A percentile compares a stretch with the other conserved stretches of the same genome.
These are phyloP conservation scores for Chlamydomonas schloesseri DNA, from an alignment of 139 green algal species.

Conservation along the genomic window DNA sequence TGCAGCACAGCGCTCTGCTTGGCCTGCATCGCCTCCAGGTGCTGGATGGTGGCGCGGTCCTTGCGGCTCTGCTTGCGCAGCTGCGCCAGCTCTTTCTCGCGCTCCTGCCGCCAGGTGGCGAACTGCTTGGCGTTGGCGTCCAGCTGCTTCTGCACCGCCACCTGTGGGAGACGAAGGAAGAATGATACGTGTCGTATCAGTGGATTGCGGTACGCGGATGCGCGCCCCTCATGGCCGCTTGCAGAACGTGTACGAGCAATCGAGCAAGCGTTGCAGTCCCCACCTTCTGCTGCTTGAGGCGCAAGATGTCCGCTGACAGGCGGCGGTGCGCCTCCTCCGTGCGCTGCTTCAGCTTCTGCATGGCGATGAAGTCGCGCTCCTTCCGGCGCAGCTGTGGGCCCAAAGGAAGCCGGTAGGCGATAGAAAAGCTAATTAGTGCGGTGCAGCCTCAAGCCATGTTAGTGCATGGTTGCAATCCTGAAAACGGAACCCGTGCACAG, in stretches of 20 bases:
- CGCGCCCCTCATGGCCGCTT: too few relatives aligned
- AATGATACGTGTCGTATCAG: too few relatives aligned
- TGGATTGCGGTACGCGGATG: too few relatives aligned
- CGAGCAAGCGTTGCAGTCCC: background rate
- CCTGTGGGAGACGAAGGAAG: constrained; percentile 38
- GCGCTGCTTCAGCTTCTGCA: constrained; percentile 71
- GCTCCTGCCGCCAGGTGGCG: constrained; percentile 58
- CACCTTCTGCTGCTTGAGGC: constrained; percentile 88
- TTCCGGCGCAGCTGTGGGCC: constrained; percentile 47
- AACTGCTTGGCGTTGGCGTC: constrained; percentile 69
- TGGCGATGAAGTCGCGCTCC: constrained; percentile 52
- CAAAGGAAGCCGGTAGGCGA: background rate
- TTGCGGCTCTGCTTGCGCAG: constrained; percentile 57
- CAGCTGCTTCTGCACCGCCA: constrained; percentile 65
- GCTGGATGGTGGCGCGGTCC: constrained; percentile 49
- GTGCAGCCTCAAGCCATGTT: too few relatives aligned
- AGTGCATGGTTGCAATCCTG: too few relatives aligned
- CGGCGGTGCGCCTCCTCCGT: constrained; percentile 64
- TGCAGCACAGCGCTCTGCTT: constrained; percentile 92
- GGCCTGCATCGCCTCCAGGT: constrained; percentile 71
- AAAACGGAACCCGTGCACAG: too few relatives aligned
- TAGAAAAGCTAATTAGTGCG: background rate
- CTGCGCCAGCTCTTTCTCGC: constrained; percentile 71
- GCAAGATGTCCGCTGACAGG: constrained; percentile 82
- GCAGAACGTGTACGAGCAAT: too few relatives aligned